These are phyloP conservation scores for Rhodotorula sp. DNA, from an alignment of 1,284 basidiomycete genomes.

Conservation along the genomic window DNA sequence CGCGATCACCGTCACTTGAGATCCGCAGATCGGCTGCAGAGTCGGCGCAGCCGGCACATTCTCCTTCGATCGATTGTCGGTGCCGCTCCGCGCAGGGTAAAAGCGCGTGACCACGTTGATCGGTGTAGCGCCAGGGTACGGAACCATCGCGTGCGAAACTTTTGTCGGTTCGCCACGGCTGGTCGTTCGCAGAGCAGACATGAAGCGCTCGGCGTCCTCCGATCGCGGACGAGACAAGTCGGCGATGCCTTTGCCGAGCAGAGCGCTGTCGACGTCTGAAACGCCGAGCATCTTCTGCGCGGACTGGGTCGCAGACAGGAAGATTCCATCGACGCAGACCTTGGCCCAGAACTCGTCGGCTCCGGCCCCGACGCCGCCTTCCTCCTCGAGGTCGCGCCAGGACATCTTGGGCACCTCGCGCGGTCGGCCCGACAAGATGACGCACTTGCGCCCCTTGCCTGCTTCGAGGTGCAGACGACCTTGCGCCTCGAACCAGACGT, in stretches of 20 bases:
- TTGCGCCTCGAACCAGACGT: constrained; percentile 80
- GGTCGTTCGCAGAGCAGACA: constrained; percentile 23
- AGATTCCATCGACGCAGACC: constrained; percentile 41
- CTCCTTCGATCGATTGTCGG: constrained; percentile 2
- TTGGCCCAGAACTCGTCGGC: constrained; percentile 44
- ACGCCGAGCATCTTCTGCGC: constrained; percentile 39
- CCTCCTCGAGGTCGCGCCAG: constrained; percentile 55
- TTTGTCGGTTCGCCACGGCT: constrained; percentile 17
- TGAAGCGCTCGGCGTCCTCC: constrained; percentile 17
- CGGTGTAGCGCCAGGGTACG: constrained; percentile 12
- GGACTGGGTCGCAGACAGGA: constrained; percentile 41
- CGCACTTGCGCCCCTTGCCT: constrained; percentile 48
- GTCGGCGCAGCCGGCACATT: neutral
- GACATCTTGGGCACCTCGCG: constrained; percentile 63
- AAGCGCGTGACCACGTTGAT: constrained; percentile 44
- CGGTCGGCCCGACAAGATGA: constrained; percentile 75
- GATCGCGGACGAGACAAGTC: constrained; percentile 14
- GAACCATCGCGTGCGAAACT: constrained; percentile 31
- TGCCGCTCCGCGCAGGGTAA: constrained; percentile 30
- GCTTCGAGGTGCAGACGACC: constrained; percentile 64
- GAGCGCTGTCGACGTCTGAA: constrained; percentile 7
- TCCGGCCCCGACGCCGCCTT: constrained; percentile 34
- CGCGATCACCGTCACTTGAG: constrained; percentile 24
- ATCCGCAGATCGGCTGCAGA: constrained; percentile 6
- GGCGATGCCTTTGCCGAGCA: constrained; percentile 19